Base-by-base conservation (phyloP, 257 asterid genomes). In the Lithospermum erythrorhizon region DNA sequence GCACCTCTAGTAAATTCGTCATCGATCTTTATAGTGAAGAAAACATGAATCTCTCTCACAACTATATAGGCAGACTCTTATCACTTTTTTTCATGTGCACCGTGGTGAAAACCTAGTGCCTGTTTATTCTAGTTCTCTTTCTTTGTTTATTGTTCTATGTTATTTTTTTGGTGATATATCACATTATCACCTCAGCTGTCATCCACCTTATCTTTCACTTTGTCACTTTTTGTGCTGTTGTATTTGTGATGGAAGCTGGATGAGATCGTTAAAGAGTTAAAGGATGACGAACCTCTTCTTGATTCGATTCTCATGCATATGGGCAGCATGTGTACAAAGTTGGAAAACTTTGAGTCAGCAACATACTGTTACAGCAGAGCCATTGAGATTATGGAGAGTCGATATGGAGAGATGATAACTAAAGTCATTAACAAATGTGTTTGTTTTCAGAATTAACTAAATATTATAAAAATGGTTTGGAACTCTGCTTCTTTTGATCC, bases 291-390 rank as follows among this genome's bases (percentile, higher is more conserved):
- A 72, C 83, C 73, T 49, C 78, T 80, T 73, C 73, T 91, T 75
- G 95, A 88, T 82, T 87, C 89, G 23, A 84, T 88, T 71, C 95
- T 88, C 71, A 66, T 79, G 73, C 98, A 91, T 74, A 88, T 91
- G 95, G 98, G 90, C 72, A 91, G 85, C 66, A 78, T 88, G 73
- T 73, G 76, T 68, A 83, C 78, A 37, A 91, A 81, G 75, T 57
- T 88, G 82, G 85, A 79, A 72, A 83, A 79, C 66, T 75, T 72
- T 71, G 93, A 83, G 64, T 45, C 68, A 74, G 83, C 96, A 48
- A 23, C 80, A 62, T 21, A 32, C 61, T 69, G 65, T 62, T 91
- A 91, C 76, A 61, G 41, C 56, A 83, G 94, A 74, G 87, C 94
- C 55, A 73, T 85, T 63, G 73, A 79, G 59, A 81, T 91, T 67